Evolutionary conservation across 2,329 filamentous ascomycete species (phyloP).

Genomic region (Cercospora zeae-maydis): DNA sequence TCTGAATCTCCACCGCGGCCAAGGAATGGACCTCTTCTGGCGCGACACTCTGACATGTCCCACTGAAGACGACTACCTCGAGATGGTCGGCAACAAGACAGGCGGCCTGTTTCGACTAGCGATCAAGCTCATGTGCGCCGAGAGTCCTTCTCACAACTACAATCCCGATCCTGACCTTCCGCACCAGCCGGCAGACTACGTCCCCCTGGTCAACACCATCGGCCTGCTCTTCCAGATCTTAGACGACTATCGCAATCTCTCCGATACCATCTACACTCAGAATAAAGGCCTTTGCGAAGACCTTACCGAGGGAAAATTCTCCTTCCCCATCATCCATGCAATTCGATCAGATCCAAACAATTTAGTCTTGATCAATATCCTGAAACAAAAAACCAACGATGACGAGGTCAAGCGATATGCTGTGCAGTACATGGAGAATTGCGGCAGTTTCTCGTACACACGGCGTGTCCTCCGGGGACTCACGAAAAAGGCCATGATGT

Average conservation of each 20-base stretch:
- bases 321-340: slow-evolving; percentile 90
- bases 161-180: slow-evolving; percentile 9
- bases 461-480: slow-evolving; percentile 54
- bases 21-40: slow-evolving; percentile 92
- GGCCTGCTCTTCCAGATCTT: slow-evolving; percentile 87
- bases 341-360: slow-evolving; percentile 73
- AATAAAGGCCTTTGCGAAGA: slow-evolving; percentile 96
- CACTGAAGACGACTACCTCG: slow-evolving; percentile 84
- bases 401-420: slow-evolving; percentile 89
- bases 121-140: slow-evolving; percentile 83
- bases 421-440: slow-evolving; percentile 80
- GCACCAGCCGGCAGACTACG: slow-evolving; percentile 56
- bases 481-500: slow-evolving; percentile 41
- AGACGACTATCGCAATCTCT: slow-evolving; percentile 90
- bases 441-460: slow-evolving; percentile 86
- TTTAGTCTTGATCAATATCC: slow-evolving; percentile 81
- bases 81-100: slow-evolving; percentile 91
- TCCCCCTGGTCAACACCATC: slow-evolving; percentile 78
- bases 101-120: slow-evolving; percentile 80
- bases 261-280: slow-evolving; percentile 60
- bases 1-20: slow-evolving; percentile 77
- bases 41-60: slow-evolving; percentile 79
- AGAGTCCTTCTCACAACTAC: slow-evolving; percentile 46
- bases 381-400: slow-evolving; percentile 83
- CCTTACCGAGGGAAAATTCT: slow-evolving; percentile 94